Conservation (phyloP, 495 filamentous ascomycete species). For the Penicillium flavigenum region DNA sequence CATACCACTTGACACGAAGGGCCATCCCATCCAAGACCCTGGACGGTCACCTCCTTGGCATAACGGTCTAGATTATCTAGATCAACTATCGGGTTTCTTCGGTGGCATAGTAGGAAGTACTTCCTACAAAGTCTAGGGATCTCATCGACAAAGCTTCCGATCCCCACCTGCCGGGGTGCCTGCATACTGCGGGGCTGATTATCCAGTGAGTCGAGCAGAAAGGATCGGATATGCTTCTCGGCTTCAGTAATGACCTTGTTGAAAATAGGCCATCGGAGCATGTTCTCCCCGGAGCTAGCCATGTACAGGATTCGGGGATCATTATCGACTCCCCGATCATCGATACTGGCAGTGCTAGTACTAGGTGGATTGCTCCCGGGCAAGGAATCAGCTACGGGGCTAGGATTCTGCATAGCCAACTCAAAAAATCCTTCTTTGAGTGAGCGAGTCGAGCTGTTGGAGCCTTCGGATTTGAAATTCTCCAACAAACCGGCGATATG, state of each 20-base stretch:
- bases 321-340: slow-evolving; percentile 22
- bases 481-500: slow-evolving; percentile 28
- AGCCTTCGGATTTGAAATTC: slow-evolving; percentile 26
- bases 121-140: slow-evolving; percentile 23
- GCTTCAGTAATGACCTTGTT: slow-evolving; percentile 25
- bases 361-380: slow-evolving; percentile 15
- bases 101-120: slow-evolving; percentile 23
- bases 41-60: slow-evolving; percentile 27
- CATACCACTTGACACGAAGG: slow-evolving; percentile 33
- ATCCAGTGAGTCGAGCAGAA: slow-evolving; percentile 29
- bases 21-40: slow-evolving; percentile 30
- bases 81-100: slow-evolving; percentile 26
- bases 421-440: slow-evolving; percentile 23
- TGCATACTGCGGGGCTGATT: slow-evolving; percentile 7
- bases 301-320: slow-evolving; percentile 27
- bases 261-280: slow-evolving; percentile 32
- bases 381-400: slow-evolving; percentile 17
- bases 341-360: slow-evolving; percentile 12
- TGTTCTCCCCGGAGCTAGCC: slow-evolving; percentile 28
- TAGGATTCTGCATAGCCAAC: slow-evolving; percentile 16
- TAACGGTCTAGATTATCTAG: slow-evolving; percentile 24
- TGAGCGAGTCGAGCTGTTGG: slow-evolving; percentile 20
- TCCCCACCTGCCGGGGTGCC: slow-evolving; percentile 17
- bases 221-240: slow-evolving; percentile 28
- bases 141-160: slow-evolving; percentile 21